Base-by-base conservation (phyloP, 306 rosid species). In the Quercus gilva region DNA sequence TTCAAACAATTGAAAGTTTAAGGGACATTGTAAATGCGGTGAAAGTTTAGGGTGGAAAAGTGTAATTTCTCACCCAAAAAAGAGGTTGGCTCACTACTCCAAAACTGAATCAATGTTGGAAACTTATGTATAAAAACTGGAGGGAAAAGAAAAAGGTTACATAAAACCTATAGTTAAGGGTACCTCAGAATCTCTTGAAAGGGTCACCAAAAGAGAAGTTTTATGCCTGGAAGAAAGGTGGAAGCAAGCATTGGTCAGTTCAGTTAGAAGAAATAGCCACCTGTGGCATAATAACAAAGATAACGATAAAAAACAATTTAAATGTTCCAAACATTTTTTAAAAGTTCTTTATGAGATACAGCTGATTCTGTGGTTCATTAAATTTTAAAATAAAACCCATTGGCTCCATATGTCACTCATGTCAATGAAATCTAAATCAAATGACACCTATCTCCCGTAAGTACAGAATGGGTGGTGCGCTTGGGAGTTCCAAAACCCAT, bases 101-200 rank as follows among this genome's bases (percentile, higher is more conserved):
- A 37, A 37, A 37, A 8, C 45, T 37, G 45, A 61, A 61, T 61
- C 35, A 13, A 2, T 11, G 41, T 61, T 25, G 28, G 4, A 65
- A 15, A 41, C 31, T 56, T 60, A 64, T 51, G 59, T 53, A 81
- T 55, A 69, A 69, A 61, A 73, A 75, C 55, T 12, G 52, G 73
- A 69, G 74, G 18, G 17, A 41, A n/a, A 14, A 53, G 2, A 65
- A 37, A 37, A 37, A 37, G 53, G 43, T 63, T 4, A 29, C 55
- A 59, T 53, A 31, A 21, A 45, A 80, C 45, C 45, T 70, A 37
- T 37, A 37, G 45, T 37, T 37, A 7, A 7, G 3, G 45, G 45
- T 37, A 90, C 97, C 98, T 89, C 88, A 3, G 96, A 92, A 83
- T 92, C 94, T 84, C 85, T 87, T n/a, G 98, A 86, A 73, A 92